Evolutionary conservation across 208 protist species (phyloP), one percentile per base, ranked within the genome.

Genomic region (Trypanosoma caninum): DNA sequence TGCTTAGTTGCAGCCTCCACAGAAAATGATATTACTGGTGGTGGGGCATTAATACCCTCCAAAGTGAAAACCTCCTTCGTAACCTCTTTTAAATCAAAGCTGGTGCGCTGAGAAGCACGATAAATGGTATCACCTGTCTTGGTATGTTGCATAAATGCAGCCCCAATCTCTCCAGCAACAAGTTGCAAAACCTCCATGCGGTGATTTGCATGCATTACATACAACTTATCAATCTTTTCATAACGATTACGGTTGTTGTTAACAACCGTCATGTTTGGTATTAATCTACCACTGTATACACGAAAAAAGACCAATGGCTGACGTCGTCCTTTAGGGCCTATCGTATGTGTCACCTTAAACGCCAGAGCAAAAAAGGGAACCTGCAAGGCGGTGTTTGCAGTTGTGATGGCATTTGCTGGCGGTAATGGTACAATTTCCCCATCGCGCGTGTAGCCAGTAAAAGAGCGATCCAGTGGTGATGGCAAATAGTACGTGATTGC

Each of bases 21-120:
- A 3, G 96, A 81, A 25, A 98, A 90, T 8, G 94, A 98, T 63
- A 99, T 93, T 37, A 99, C 98, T 27, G 97, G 91, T 6, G 97
- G 90, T 14, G 98, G 98, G 10, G 98, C 84, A 34, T 84, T 62
- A 58, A 96, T 94, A 31, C 86, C 86, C 65, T 93, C 87, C 11
- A 96, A 59, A 1, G 75, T 90, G 69, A 77, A 76, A 20, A 86
- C 76, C 73, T 81, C 76, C 44, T 64, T 54, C 33, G 3, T 33
- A 14, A 27, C 25, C 3, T 50, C 40, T 52, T 46, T 54, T 65
- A 51, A n/a, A 23, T 41, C 2, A 48, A 50, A 22, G 0, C 27
- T 46, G n/a, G 20, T 3, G 27, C 59, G 48, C 16, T 67, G 41
- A 1, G 60, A 62, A 30, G 50, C 10, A 18, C 62, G 65, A 79